Percentiles rank a stretch among this genome's conserved stretches.
These are phyloP conservation scores for Barnettozyma sp. DNA, from an alignment of 805 yeast genomes.

Conservation along the genomic window DNA sequence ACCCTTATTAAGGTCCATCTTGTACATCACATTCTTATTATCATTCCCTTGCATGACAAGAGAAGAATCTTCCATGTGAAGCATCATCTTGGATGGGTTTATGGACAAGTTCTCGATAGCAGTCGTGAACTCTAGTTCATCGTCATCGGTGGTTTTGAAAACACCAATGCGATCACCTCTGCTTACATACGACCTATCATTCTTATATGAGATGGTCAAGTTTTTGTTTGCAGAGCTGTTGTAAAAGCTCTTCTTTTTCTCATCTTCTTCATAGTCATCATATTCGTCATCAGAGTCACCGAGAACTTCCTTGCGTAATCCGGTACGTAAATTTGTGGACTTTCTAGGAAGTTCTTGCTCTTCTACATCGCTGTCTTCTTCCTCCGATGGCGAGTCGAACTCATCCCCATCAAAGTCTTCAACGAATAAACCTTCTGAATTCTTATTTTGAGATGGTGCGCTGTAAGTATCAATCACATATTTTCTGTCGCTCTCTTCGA, in stretches of 20 bases:
- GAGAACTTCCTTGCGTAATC: constrained; percentile 17
- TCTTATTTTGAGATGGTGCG: constrained; percentile 33
- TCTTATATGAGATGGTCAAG: constrained; percentile 62
- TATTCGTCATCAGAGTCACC: constrained; percentile 35
- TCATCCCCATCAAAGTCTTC: constrained; percentile 18
- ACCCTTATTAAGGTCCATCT: constrained; percentile 77
- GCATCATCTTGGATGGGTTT: constrained; percentile 61
- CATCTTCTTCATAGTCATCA: constrained; percentile 33
- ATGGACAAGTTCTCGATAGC: constrained; percentile 56
- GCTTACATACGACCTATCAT: constrained; percentile 70
- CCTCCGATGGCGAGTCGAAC: constrained; percentile 26
- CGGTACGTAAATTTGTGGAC: constrained; percentile 18
- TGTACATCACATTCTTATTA: constrained; percentile 43
- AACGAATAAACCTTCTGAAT: constrained; percentile 22
- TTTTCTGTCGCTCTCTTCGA: constrained; percentile 40
- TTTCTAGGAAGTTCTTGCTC: no score
- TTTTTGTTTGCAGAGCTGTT: constrained; percentile 47
- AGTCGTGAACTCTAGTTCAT: constrained; percentile 51
- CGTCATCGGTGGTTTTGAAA: constrained; percentile 51
- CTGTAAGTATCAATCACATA: constrained; percentile 52
- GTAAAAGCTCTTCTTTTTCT: constrained; percentile 18
- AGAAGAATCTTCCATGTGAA: constrained; percentile 66
- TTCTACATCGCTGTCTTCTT: constrained; percentile 27
- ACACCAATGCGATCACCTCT: constrained; percentile 79
- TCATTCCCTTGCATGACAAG: constrained; percentile 58